Conservation (phyloP, 208 protist genomes). For the Strigomonas culicis region DNA sequence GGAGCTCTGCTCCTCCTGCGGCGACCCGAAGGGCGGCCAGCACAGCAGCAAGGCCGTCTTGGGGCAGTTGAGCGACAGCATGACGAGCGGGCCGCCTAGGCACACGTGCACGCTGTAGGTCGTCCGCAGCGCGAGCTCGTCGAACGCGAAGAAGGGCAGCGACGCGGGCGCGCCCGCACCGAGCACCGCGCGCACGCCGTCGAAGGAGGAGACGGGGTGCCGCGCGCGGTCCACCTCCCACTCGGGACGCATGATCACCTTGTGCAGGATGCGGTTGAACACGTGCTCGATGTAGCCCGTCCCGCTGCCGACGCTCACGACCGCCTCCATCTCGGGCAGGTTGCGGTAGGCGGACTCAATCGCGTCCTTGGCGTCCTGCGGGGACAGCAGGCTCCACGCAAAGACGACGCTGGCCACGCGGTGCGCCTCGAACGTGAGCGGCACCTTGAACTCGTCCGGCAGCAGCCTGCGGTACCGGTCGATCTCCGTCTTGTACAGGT, state of each 20-base stretch:
- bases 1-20: constrained; percentile 83
- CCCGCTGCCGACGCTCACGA: constrained; percentile 82
- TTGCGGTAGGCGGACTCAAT: constrained; percentile 48
- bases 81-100: constrained; percentile 61
- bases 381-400: constrained; percentile 82
- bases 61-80: constrained; percentile 74
- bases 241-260: constrained; percentile 24
- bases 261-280: constrained; percentile 82
- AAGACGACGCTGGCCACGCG: constrained; percentile 72
- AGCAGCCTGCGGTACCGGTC: constrained; percentile 58
- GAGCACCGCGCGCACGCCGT: constrained; percentile 57
- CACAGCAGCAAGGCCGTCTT: constrained; percentile 74
- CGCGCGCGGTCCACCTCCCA: constrained; percentile 13
- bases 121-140: constrained; percentile 62
- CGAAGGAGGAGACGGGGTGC: constrained; percentile 41
- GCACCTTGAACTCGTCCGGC: constrained; percentile 80
- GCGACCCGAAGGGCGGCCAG: constrained; percentile 88
- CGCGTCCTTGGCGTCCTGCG: constrained; percentile 58
- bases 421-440: constrained; percentile 81
- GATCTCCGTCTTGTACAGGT: constrained; percentile 73
- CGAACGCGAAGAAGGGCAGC: constrained; percentile 79
- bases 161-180: constrained; percentile 25
- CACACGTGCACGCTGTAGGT: constrained; percentile 83
- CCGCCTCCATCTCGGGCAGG: constrained; percentile 47
- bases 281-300: constrained; percentile 87